These are phyloP conservation scores for Roridomyces roridus DNA, from an alignment of 768 basidiomycete species.

Conservation along the genomic window DNA sequence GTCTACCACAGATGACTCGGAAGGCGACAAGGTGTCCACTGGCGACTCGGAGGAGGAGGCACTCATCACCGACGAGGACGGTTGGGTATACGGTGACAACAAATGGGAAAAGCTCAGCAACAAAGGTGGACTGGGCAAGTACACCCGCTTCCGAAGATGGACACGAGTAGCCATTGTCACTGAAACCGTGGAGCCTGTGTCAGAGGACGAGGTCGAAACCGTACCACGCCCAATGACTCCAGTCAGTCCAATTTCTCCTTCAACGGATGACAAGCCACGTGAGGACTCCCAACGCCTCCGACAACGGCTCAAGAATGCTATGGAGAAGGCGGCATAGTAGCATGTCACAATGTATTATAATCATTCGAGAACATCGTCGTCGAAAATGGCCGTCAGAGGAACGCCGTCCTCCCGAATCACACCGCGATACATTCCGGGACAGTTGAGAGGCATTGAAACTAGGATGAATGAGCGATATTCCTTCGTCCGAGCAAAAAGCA, in stretches of 20 bases:
- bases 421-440: slow-evolving; percentile 84
- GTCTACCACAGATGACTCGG: slow-evolving; percentile 19
- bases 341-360: slow-evolving; percentile 1
- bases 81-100: slow-evolving; percentile 95
- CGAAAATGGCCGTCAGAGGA: slow-evolving; percentile 78
- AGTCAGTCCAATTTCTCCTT: neutral
- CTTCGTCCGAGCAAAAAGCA: neutral
- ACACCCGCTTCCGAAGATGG: slow-evolving; percentile 88
- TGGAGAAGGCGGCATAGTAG: slow-evolving; percentile 29
- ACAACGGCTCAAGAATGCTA: slow-evolving; percentile 34
- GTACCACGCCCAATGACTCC: slow-evolving; percentile 1
- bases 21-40: slow-evolving; percentile 31
- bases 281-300: slow-evolving; percentile 32
- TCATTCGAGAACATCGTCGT: slow-evolving; percentile 58
- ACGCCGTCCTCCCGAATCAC: slow-evolving; percentile 72
- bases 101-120: slow-evolving; percentile 86
- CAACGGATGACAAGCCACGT: slow-evolving; percentile 18
- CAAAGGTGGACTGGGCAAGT: slow-evolving; percentile 91
- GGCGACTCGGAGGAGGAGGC: slow-evolving; percentile 52
- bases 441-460: slow-evolving; percentile 81
- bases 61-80: slow-evolving; percentile 77
- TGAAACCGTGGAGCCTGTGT: slow-evolving; percentile 70
- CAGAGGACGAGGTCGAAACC: slow-evolving; percentile 39
- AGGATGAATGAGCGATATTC: neutral
- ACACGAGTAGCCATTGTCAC: slow-evolving; percentile 80